Evolutionary conservation across 225 moss, liverwort and hornwort species (phyloP).

Genomic region (Rhytidiadelphus loreus): DNA sequence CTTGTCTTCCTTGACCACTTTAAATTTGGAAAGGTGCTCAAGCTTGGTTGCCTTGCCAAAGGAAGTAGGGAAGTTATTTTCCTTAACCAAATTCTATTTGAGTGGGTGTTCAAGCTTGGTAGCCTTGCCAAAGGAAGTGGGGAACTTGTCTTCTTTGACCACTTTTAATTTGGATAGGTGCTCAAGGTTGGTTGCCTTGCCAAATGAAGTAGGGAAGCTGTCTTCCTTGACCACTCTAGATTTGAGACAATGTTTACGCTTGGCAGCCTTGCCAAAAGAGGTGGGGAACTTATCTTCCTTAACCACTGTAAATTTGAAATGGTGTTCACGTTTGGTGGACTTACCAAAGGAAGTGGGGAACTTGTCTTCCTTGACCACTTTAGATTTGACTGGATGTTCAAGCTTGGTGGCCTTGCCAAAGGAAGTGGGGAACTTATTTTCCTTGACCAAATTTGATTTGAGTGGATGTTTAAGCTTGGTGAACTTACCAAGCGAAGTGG

Average conservation of each 20-base stretch:
- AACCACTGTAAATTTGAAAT: rapidly evolving
- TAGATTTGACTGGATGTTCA: rapidly evolving
- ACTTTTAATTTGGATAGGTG: rapidly evolving
- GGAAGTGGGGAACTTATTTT: too few relatives aligned
- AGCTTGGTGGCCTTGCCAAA: too few relatives aligned
- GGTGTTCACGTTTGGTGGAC: too few relatives aligned
- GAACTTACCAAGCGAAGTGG: too few relatives aligned
- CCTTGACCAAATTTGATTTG: too few relatives aligned
- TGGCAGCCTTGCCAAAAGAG: too few relatives aligned
- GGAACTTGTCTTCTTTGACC: background rate
- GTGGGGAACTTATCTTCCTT: too few relatives aligned
- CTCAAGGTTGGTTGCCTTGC: background rate
- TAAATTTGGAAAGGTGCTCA: background rate
- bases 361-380: too few relatives aligned
- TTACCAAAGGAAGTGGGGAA: too few relatives aligned
- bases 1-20: background rate
- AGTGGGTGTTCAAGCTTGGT: background rate
- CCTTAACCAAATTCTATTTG: rapidly evolving
- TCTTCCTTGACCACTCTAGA: rapidly evolving
- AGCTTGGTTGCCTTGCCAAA: background rate
- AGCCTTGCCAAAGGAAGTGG: background rate
- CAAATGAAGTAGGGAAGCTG: background rate
- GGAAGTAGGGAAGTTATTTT: too few relatives aligned
- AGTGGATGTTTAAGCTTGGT: too few relatives aligned
- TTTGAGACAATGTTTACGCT: background rate